phyloP scores from a whole-genome alignment of 2,329 filamentous ascomycete genomes.

The Venturia pyrina region DNA sequence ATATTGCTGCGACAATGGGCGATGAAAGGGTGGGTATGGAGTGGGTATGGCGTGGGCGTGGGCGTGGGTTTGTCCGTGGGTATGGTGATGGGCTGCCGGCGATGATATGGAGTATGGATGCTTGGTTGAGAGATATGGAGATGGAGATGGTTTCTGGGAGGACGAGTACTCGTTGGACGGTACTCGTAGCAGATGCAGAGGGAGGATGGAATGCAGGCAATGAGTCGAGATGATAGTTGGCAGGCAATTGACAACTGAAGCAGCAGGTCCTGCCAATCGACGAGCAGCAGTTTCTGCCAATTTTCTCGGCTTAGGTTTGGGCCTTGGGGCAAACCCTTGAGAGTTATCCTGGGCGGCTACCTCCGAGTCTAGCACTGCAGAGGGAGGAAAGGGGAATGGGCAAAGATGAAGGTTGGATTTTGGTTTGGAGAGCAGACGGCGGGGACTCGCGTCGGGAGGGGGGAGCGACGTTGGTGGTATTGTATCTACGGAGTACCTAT shows the following conservation, averaged over 20 bases:
- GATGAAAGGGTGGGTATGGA: too few species aligned
- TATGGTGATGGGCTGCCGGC: too few species aligned
- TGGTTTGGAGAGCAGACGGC: background rate
- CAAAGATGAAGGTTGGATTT: too few species aligned
- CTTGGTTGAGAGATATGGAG: too few species aligned
- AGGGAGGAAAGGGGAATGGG: background rate
- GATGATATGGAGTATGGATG: background rate
- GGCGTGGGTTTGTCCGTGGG: background rate
- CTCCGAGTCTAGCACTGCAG: constrained; percentile 2
- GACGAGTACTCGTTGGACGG: too few species aligned
- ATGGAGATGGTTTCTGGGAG: background rate
- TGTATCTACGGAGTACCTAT: too few species aligned
- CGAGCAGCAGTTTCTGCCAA: background rate
- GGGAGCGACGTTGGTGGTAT: background rate
- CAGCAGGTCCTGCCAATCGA: too few species aligned
- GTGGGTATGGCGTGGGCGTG: too few species aligned
- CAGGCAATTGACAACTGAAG: too few species aligned
- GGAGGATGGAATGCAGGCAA: background rate
- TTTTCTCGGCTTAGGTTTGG: background rate
- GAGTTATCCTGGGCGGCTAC: background rate
- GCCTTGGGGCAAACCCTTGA: background rate
- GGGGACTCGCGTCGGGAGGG: background rate
- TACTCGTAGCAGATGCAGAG: background rate
- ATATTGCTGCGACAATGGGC: background rate
- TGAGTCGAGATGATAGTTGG: background rate